Base-by-base conservation (phyloP, 257 asterid species). In the Rubia yunnanensis region DNA sequence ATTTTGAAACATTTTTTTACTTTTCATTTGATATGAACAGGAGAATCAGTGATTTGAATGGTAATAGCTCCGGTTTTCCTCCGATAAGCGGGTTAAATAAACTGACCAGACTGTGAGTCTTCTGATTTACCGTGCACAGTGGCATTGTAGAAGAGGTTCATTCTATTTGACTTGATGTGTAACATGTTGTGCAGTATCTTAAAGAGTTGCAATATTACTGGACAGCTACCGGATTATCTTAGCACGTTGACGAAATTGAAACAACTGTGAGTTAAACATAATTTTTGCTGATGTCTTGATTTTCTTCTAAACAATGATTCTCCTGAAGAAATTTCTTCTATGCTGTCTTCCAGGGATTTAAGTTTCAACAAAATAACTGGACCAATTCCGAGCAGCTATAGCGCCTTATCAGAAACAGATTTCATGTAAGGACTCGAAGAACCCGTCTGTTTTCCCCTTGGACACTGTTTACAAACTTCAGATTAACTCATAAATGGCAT, bases 331-430 rank as follows among this genome's bases (percentile, higher is more conserved):
- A 4, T 3, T 59, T 28, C 32, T 7, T 53, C 41, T 8, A 34
- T 66, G 54, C 18, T 39, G 18, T 50, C 24, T 63, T 72, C 80
- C 83, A 88, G 95, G 68, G 96, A 86, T 76, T 70, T 88, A 64
- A 83, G 88, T 73, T 86, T 86, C 82, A 88, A 88, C 84, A 83
- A 77, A 71, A 59, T 88, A 70, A 83, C 73, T 28, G 95, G 96
- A 60, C 78, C 73, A 15, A 78, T 88, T 68, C 91, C 92, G 0
- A 70, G 53, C 20, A 84, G 63, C 72, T 79, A 70, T 71, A 1
- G 0, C 1, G 55, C 67, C 24, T 65, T 75, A 65, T 54, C 74
- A 36, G 18, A 50, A 24, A 58, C 81, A 6, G 77, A 83, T 50
- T 63, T 63, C 81, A 69, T 86, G 96, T 88, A 83, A 73, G 86